phyloP scores from a whole-genome alignment of 148 eudicot genomes.

The Rhododendron mucronatum region DNA sequence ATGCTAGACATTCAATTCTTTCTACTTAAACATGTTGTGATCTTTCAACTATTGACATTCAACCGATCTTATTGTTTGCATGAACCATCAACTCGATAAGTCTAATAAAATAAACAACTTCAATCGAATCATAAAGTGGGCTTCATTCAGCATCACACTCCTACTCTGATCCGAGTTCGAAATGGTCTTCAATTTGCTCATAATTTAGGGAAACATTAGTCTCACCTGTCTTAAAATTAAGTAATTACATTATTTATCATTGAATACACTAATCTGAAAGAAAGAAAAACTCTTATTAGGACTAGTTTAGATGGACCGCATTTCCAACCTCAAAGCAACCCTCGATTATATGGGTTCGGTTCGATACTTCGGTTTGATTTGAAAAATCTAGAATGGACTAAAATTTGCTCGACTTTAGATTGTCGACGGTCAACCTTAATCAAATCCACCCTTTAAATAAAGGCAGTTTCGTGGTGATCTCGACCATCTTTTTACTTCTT shows the following conservation, averaged over 20 bases:
- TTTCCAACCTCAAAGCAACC: background rate
- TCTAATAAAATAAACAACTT: no score
- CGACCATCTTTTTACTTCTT: conserved; percentile 8
- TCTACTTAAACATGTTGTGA: background rate
- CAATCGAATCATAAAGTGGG: background rate
- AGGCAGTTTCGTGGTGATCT: background rate
- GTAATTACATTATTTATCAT: no score
- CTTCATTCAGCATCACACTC: background rate
- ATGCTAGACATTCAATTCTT: background rate
- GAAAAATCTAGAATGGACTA: background rate
- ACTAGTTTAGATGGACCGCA: background rate
- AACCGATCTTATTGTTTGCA: background rate
- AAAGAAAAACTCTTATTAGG: background rate
- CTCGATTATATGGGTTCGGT: background rate
- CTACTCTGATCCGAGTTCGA: background rate
- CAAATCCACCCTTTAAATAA: background rate
- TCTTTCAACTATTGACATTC: background rate
- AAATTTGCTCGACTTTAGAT: background rate
- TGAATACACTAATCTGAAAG: background rate
- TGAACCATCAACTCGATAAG: background rate
- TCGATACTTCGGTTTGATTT: background rate
- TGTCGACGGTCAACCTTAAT: background rate
- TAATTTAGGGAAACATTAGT: background rate
- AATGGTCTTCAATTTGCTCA: background rate
- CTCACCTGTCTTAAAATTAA: background rate